A percentile compares a stretch with the other conserved stretches of the same genome.
These are phyloP conservation scores for Adiantum capillusveneris DNA, from an alignment of 75 land plant species.

Conservation along the genomic window DNA sequence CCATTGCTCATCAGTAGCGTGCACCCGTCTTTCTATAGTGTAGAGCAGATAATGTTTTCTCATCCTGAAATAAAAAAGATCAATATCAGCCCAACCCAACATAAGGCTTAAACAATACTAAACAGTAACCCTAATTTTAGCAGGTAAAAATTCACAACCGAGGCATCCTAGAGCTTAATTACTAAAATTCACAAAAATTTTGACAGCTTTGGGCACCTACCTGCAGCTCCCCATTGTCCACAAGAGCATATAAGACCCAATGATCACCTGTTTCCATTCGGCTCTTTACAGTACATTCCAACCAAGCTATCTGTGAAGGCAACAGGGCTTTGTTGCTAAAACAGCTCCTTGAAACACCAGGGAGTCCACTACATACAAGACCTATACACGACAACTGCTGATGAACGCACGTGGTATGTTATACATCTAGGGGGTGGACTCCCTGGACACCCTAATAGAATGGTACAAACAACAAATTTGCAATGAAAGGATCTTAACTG, in stretches of 20 bases:
- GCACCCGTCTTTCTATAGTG: constrained; percentile 48
- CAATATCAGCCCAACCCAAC: neutral
- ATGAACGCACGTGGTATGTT: too few species aligned
- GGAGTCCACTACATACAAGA: too few species aligned
- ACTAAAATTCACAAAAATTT: neutral
- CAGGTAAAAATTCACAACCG: neutral
- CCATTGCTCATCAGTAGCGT: constrained; percentile 19
- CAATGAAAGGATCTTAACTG: neutral
- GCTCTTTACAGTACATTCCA: constrained; percentile 43
- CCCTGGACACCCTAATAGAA: too few species aligned
- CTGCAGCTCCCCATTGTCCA: constrained; percentile 41
- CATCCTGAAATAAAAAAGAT: constrained; percentile 25
- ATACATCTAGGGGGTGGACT: too few species aligned
- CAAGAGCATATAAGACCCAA: constrained; percentile 45
- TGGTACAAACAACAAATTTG: too few species aligned
- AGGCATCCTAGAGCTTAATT: neutral
- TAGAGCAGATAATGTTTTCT: constrained; percentile 30
- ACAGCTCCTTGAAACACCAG: too few species aligned
- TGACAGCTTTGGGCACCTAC: constrained; percentile 7
- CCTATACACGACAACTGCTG: too few species aligned
- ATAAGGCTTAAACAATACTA: neutral
- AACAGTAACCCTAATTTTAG: too few species aligned
- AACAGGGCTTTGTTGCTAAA: too few species aligned
- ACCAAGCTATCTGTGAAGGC: constrained; percentile 21
- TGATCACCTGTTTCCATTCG: constrained; percentile 52